Percentiles rank a stretch among this genome's conserved stretches.
phyloP scores from a whole-genome alignment of 1,139 yeast genomes.

The Eremothecium cymbalariae region DNA sequence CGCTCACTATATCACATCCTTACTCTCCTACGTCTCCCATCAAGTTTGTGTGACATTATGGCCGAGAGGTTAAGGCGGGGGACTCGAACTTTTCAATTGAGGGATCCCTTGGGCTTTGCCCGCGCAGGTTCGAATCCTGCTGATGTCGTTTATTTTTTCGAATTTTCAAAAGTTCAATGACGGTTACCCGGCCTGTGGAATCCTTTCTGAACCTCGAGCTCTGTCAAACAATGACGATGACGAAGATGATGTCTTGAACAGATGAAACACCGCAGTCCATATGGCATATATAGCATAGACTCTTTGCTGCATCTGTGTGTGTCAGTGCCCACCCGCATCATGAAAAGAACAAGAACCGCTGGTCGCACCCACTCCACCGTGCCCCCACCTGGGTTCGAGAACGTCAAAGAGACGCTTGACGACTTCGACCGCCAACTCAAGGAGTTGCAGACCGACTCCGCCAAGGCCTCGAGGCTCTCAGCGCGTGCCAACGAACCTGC shows the following conservation, averaged over 20 bases:
- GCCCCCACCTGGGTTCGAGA: constrained; percentile 69
- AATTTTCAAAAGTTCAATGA: constrained; percentile 3
- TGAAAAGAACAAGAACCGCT: constrained; percentile 20
- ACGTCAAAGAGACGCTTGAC: constrained; percentile 60
- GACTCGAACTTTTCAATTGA: constrained; percentile 30
- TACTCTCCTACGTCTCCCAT: too few relatives aligned
- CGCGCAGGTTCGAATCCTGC: constrained; percentile 38
- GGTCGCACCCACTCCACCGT: constrained; percentile 11
- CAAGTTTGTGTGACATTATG: too few relatives aligned
- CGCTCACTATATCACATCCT: too few relatives aligned
- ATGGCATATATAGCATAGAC: too few relatives aligned
- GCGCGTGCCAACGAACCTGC: constrained; percentile 41
- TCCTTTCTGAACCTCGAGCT: neutral
- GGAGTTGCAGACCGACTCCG: constrained; percentile 40
- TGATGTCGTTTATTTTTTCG: constrained; percentile 29
- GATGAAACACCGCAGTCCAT: neutral
- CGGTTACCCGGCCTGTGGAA: neutral
- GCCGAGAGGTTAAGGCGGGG: constrained; percentile 38
- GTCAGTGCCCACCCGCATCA: constrained; percentile 5
- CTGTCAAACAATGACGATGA: neutral
- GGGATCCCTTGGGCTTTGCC: constrained; percentile 36
- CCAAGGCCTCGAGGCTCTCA: constrained; percentile 19
- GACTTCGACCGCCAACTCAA: constrained; percentile 56
- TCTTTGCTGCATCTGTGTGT: too few relatives aligned
- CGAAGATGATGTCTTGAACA: neutral